These are phyloP conservation scores for Phlegmacium glaucopus DNA, from an alignment of 768 basidiomycete species.

Conservation along the genomic window DNA sequence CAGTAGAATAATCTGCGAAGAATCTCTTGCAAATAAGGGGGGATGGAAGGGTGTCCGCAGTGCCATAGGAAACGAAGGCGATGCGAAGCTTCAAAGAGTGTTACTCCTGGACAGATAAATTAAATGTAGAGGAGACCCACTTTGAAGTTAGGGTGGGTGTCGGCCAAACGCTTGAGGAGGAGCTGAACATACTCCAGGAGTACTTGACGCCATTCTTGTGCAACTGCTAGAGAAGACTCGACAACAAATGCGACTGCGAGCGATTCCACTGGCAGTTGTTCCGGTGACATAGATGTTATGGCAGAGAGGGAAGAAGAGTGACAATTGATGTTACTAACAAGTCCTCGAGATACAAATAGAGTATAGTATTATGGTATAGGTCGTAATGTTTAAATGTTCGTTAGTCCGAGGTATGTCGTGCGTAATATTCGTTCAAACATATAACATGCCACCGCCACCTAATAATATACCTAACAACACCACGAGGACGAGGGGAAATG, in stretches of 20 bases:
- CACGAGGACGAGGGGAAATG: not conserved
- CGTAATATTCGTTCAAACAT: too few species aligned
- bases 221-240: conserved; percentile 56
- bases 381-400: too few species aligned
- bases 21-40: conserved; percentile 57
- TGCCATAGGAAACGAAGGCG: conserved; percentile 62
- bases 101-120: not conserved
- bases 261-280: conserved; percentile 16
- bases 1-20: conserved; percentile 42
- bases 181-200: conserved; percentile 46
- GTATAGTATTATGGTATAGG: too few species aligned
- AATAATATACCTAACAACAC: not conserved
- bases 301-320: not conserved
- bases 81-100: conserved; percentile 19
- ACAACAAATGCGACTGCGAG: conserved; percentile 56
- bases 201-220: conserved; percentile 47
- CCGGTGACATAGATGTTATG: conserved; percentile 16
- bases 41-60: conserved; percentile 49
- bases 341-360: not conserved
- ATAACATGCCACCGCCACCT: not conserved
- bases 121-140: conserved; percentile 22
- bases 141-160: conserved; percentile 35
- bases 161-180: conserved; percentile 49
- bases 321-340: not conserved
- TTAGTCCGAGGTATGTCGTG: too few species aligned